Base-by-base conservation (phyloP, 805 yeast species). In the Lipomyces sp. region DNA sequence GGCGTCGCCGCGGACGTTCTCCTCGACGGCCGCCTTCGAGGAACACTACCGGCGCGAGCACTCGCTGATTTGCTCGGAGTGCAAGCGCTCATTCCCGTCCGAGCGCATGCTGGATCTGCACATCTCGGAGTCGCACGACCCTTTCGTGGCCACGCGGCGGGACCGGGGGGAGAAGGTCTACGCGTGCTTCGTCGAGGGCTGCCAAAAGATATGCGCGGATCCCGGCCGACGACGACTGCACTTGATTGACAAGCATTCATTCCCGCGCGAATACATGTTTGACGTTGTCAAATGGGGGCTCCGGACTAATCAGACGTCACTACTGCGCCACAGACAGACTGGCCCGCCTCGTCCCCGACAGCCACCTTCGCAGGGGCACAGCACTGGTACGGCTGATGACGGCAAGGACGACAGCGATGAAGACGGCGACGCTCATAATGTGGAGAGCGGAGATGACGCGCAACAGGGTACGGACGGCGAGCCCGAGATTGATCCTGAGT, bases 101-200 rank as follows among this genome's bases (percentile, higher is more conserved):
- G 66, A 69, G 10, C 60, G 52, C 35, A 56, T 74, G 6, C 64
- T 80, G 19, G 69, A 71, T 3, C 57, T 80, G 14, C 85, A 80
- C 56, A 70, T 79, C 1, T 68, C 70, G 23, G 84, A 80, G 55
- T 66, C 68, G 49, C 84, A 81, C 58, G 75, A 78, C 60, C 78
- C 82, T 2, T 73, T 79, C 39, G 59, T 65, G 3, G 54, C 55
- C 19, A 68, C 73, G 2, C 59, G 64, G 40, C 61, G 64, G 41
- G 74, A 71, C 24, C 57, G 64, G 10, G 80, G 79, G 0, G 73
- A 67, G 13, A 67, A 70, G 46, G 62, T 70, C 11, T 76, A 66
- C 49, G 63, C 61, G 28, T 80, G 85, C 52, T 73, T 78, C 39
- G 70, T 66, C 4, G 57, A 58, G 14, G 65, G 59, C 2, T 81